These are phyloP conservation scores for Lasiodiplodia hormozganensis DNA, from an alignment of 2,329 filamentous ascomycete genomes.

Conservation along the genomic window DNA sequence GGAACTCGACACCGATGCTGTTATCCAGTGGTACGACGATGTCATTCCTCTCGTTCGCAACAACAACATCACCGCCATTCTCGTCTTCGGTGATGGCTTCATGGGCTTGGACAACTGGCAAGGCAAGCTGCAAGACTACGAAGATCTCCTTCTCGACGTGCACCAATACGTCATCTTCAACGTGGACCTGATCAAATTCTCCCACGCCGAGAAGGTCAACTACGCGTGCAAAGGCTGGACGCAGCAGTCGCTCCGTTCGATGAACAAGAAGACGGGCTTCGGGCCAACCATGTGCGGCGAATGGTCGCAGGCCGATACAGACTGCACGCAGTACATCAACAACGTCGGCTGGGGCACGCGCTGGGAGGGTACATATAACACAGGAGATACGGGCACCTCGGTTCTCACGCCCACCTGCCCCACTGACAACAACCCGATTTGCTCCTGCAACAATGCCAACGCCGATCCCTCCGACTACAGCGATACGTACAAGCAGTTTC, in stretches of 20 bases:
- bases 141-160: constrained; percentile 86
- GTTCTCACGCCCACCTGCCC: constrained; percentile 79
- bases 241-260: constrained; percentile 74
- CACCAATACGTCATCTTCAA: constrained; percentile 99
- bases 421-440: constrained; percentile 63
- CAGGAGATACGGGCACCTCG: constrained; percentile 65
- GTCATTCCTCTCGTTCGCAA: constrained; percentile 75
- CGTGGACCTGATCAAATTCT: constrained; percentile 79
- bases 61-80: constrained; percentile 74
- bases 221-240: constrained; percentile 92
- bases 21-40: constrained; percentile 79
- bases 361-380: constrained; percentile 87
- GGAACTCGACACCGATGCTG: constrained; percentile 66
- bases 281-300: constrained; percentile 95
- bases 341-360: constrained; percentile 87
- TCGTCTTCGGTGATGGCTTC: constrained; percentile 96
- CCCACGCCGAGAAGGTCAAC: constrained; percentile 81
- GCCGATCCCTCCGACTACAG: constrained; percentile 73
- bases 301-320: constrained; percentile 97
- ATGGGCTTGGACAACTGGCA: constrained; percentile 91
- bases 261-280: constrained; percentile 79
- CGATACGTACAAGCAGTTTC: constrained; percentile 79
- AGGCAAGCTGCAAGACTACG: constrained; percentile 74
- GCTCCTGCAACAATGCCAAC: constrained; percentile 79
- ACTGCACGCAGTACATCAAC: constrained; percentile 86